Percentiles rank a stretch among this genome's conserved stretches.
Evolutionary conservation across 176 grass and related monocot genomes (phyloP).

Genomic region (Paspalum notatum): DNA sequence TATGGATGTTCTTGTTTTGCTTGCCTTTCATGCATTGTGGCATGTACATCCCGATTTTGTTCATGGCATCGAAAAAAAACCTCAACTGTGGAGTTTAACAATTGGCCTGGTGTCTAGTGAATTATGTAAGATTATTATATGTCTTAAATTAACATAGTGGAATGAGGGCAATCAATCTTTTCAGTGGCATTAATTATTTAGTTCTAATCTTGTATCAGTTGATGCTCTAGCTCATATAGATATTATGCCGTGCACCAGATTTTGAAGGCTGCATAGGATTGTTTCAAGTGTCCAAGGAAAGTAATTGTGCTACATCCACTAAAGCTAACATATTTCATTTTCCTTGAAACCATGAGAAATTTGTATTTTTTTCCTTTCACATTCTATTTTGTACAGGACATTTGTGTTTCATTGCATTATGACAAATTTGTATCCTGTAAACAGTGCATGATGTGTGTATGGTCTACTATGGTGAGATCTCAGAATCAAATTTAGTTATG

Average conservation of each 20-base stretch:
- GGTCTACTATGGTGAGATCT: constrained; percentile 10
- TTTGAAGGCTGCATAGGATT: constrained; percentile 2
- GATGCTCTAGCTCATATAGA: neutral
- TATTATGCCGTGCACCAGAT: neutral
- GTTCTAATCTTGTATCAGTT: neutral
- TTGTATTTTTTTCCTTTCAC: neutral
- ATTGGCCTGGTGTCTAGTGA: constrained; percentile 4
- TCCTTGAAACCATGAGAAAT: neutral
- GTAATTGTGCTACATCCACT: neutral
- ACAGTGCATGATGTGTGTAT: neutral
- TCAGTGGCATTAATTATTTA: constrained; percentile 7
- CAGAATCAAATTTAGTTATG: neutral
- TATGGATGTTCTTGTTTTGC: neutral
- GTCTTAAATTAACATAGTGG: neutral
- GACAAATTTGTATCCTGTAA: neutral
- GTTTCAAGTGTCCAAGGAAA: neutral
- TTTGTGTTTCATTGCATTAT: neutral
- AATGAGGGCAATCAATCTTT: constrained; percentile 16
- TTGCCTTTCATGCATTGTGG: neutral
- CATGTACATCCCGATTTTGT: neutral
- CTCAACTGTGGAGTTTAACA: constrained; percentile 2
- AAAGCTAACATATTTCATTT: neutral
- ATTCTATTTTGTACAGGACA: constrained; percentile 11
- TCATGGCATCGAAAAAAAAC: neutral
- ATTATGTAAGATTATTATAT: constrained; percentile 8